A percentile compares a stretch with the other conserved stretches of the same genome.
These are phyloP conservation scores for Gossypium thurberi DNA, from an alignment of 345 rosid species.

Conservation along the genomic window DNA sequence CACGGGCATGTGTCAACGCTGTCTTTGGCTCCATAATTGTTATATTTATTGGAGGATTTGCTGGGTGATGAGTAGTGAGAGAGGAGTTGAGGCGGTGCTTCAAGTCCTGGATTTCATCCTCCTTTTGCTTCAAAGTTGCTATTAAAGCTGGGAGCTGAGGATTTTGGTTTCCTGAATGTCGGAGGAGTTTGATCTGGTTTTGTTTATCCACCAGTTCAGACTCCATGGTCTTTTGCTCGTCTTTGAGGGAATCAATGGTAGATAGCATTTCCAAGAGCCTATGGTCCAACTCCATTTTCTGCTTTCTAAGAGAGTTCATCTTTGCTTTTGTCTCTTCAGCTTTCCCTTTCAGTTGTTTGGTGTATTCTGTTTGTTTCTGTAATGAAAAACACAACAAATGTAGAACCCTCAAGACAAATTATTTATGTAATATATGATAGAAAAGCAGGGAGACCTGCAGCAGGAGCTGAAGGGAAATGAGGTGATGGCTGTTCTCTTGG, in stretches of 20 bases:
- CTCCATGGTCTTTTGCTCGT: conserved; percentile 40
- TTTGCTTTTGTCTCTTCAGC: conserved; percentile 38
- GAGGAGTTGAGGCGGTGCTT: conserved; percentile 27
- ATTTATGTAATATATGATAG: not conserved
- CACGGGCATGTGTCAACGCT: not conserved
- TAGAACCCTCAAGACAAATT: not conserved
- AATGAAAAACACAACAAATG: not conserved
- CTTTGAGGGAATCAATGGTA: conserved; percentile 47
- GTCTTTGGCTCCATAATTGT: conserved; percentile 8
- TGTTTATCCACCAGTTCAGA: conserved; percentile 40
- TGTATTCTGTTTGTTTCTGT: conserved; percentile 47
- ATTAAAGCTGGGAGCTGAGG: conserved; percentile 21
- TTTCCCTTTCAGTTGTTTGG: conserved; percentile 36
- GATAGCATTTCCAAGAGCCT: conserved; percentile 47
- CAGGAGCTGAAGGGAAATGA: conserved; percentile 44
- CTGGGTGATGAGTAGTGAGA: conserved; percentile 14
- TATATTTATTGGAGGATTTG: conserved; percentile 13
- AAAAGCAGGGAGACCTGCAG: conserved; percentile 37
- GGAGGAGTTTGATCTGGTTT: conserved; percentile 35
- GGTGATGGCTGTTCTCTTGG: conserved; percentile 38
- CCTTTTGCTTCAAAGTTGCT: conserved; percentile 42
- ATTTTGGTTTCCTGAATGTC: not conserved
- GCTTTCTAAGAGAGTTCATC: conserved; percentile 32
- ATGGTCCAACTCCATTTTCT: conserved; percentile 44
- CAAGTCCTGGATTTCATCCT: conserved; percentile 36